phyloP scores from a whole-genome alignment of 192 early-diverging fungal species.

The Coemansia interrupta region DNA sequence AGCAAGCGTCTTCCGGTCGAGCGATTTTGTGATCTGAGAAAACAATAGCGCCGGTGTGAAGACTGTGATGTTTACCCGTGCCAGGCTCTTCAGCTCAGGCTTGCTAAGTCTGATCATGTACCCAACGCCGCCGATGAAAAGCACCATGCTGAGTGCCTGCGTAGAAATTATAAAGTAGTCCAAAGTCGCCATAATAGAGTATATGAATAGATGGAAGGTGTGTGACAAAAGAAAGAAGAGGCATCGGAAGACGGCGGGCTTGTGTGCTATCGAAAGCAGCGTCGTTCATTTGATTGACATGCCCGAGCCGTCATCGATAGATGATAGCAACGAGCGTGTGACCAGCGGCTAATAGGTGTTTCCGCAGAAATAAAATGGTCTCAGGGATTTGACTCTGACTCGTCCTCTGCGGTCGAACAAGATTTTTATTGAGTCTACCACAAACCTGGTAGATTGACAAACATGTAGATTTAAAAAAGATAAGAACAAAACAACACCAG shows the following conservation, averaged over 20 bases:
- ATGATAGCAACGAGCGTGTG: too few relatives aligned
- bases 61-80: slow-evolving; percentile 58
- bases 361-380: too few relatives aligned
- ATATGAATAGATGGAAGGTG: not conserved
- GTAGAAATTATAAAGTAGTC: slow-evolving; percentile 26
- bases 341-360: too few relatives aligned
- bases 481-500: not conserved
- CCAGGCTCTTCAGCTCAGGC: slow-evolving; percentile 30
- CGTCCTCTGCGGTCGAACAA: too few relatives aligned
- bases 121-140: slow-evolving; percentile 19
- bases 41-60: slow-evolving; percentile 73
- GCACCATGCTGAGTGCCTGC: slow-evolving; percentile 23
- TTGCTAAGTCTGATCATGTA: slow-evolving; percentile 19
- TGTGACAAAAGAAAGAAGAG: not conserved
- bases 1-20: slow-evolving; percentile 56
- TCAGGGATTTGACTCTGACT: too few relatives aligned
- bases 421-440: too few relatives aligned
- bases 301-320: too few relatives aligned
- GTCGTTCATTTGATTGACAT: too few relatives aligned
- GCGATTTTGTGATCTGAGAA: slow-evolving; percentile 62
- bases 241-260: too few relatives aligned
- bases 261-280: too few relatives aligned
- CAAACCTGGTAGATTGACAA: too few relatives aligned
- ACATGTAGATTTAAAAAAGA: too few relatives aligned
- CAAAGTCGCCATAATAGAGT: slow-evolving; percentile 10